phyloP scores from a whole-genome alignment of 1,139 yeast genomes.

The Nakaseomyces sp. region DNA sequence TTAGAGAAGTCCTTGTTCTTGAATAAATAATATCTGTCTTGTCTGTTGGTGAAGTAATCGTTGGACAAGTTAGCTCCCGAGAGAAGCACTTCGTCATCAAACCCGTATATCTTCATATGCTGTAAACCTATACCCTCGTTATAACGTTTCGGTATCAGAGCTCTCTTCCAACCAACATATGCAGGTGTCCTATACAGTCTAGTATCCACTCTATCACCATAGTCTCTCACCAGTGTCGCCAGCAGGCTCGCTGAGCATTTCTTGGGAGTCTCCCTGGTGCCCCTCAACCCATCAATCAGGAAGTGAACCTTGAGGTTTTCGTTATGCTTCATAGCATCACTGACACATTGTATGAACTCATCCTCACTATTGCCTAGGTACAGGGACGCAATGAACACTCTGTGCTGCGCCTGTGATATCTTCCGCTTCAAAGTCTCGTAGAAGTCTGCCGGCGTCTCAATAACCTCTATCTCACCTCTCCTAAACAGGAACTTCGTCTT shows the following conservation, averaged over 20 bases:
- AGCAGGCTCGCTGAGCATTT: constrained; percentile 69
- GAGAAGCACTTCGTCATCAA: constrained; percentile 80
- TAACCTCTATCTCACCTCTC: constrained; percentile 53
- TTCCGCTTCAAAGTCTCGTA: constrained; percentile 52
- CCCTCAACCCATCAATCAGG: constrained; percentile 80
- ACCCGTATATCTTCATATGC: constrained; percentile 95
- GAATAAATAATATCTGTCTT: constrained; percentile 82
- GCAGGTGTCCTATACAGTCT: constrained; percentile 89
- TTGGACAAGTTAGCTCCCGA: constrained; percentile 87
- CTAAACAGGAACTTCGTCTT: constrained; percentile 43
- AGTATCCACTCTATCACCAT: constrained; percentile 67
- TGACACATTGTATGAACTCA: constrained; percentile 58
- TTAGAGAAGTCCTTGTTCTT: constrained; percentile 49
- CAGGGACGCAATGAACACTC: constrained; percentile 75
- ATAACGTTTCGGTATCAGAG: constrained; percentile 67
- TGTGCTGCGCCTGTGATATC: constrained; percentile 43
- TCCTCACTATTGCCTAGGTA: constrained; percentile 78
- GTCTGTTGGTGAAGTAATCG: constrained; percentile 93
- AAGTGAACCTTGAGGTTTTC: constrained; percentile 59
- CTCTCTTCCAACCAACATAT: constrained; percentile 56
- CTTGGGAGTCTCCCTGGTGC: constrained; percentile 85
- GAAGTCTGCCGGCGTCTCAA: constrained; percentile 61
- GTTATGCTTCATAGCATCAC: constrained; percentile 49
- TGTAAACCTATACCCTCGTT: constrained; percentile 91
- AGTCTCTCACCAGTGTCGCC: constrained; percentile 56